Base-by-base conservation (phyloP, 2,329 filamentous ascomycete species). In the Lachnellula hyalina region DNA sequence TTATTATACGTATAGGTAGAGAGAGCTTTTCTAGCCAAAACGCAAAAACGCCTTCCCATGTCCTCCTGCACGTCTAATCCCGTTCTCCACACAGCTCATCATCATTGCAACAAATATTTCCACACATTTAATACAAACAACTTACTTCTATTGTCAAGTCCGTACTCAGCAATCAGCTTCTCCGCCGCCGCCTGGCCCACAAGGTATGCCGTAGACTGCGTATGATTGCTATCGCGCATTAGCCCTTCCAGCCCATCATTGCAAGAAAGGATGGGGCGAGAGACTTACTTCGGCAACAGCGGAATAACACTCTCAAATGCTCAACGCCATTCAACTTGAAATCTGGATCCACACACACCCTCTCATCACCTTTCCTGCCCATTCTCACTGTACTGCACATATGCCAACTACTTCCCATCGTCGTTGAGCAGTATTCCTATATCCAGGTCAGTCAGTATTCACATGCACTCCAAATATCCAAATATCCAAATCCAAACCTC, bases 121-220 rank as follows among this genome's bases (percentile, higher is more conserved):
- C 4, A 9, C 28, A 32, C 12, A 12, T 32, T 17, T 15, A 40
- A 40, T 2, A 38, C 14, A 2, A 8, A 38, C n/a, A 15, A 7
- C 36, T 40, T 40, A 12, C 28, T 32, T 21, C 14, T 12, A n/a
- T 23, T 11, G 12, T 64, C 64, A 17, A 77, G 64, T 4, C 61
- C 63, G 61, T 79, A 77, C 60, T 79, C 73, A 21, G 58, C 54
- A 53, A 75, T 71, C 55, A 81, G 65, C 58, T 73, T 77, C 57
- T 83, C 80, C 0, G 75, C 79, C 28, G 74, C 76, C 0, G 75
- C 80, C 38, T 73, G 67, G 1, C 79, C 80, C 2, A 77, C 77
- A 2, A 80, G 69, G 64, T 82, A 84, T 1, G 80, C 80, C 6
- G 75, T 75, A 5, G 75, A 71, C 64, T 82, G 78, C 0, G 74